These are phyloP conservation scores for Diutina pseudorugosa DNA, from an alignment of 1,139 yeast species.

Conservation along the genomic window DNA sequence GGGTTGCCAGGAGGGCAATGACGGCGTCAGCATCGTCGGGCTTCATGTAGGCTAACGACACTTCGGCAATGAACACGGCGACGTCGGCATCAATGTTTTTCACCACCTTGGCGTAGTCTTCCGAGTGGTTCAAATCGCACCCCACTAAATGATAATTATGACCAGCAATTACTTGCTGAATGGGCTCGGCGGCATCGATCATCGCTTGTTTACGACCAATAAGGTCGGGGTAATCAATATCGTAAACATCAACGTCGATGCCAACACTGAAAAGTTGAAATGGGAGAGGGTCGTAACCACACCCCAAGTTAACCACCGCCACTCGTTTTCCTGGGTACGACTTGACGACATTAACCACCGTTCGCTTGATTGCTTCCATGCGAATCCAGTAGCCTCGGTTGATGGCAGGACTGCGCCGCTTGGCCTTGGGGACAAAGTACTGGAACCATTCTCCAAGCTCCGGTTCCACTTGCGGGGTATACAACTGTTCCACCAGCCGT, in stretches of 20 bases:
- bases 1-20: conserved; percentile 33
- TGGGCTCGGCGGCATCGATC: conserved; percentile 36
- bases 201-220: conserved; percentile 40
- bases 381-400: conserved; percentile 80
- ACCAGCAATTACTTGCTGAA: conserved; percentile 31
- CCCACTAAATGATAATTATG: conserved; percentile 48
- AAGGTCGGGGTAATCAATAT: conserved; percentile 67
- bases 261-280: conserved; percentile 38
- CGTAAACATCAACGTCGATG: conserved; percentile 39
- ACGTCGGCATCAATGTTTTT: conserved; percentile 12
- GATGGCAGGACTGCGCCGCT: conserved; percentile 68
- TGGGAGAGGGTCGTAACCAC: conserved; percentile 75
- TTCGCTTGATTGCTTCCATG: conserved; percentile 53
- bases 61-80: conserved; percentile 62
- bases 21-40: conserved; percentile 57
- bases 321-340: conserved; percentile 13
- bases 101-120: conserved; percentile 25
- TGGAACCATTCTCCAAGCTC: conserved; percentile 32
- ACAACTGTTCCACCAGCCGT: conserved; percentile 63
- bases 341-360: conserved; percentile 31
- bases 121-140: conserved; percentile 51
- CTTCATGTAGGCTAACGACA: conserved; percentile 71
- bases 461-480: conserved; percentile 30
- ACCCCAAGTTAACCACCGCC: conserved; percentile 58
- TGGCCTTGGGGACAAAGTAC: conserved; percentile 54